Evolutionary conservation across 2,329 filamentous ascomycete species (phyloP).

Genomic region (Scytalidium sp.): DNA sequence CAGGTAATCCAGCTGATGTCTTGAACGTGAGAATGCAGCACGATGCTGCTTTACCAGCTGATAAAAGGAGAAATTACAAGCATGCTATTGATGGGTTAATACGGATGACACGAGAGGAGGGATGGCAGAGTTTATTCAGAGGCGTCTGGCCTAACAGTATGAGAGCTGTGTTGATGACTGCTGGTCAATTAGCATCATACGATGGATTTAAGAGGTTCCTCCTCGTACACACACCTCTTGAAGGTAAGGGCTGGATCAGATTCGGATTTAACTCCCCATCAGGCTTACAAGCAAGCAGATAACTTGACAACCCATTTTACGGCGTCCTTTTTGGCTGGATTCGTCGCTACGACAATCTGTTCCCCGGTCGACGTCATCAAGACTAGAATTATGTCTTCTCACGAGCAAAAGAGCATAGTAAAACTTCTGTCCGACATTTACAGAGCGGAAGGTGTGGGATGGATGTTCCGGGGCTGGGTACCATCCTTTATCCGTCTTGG

Average conservation of each 20-base stretch:
- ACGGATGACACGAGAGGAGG: slow-evolving; percentile 86
- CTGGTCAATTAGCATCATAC: slow-evolving; percentile 79
- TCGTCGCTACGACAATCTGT: slow-evolving; percentile 81
- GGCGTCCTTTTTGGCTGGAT: slow-evolving; percentile 73
- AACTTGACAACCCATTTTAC: slow-evolving; percentile 75
- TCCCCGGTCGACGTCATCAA: slow-evolving; percentile 88
- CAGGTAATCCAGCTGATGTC: slow-evolving; percentile 92
- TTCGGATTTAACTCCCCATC: too few species aligned
- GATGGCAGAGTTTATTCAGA: slow-evolving; percentile 71
- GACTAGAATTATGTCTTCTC: slow-evolving; percentile 78
- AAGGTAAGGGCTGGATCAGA: slow-evolving; percentile 11
- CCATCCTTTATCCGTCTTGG: slow-evolving; percentile 68
- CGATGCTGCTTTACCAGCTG: slow-evolving; percentile 71
- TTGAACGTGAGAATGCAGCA: slow-evolving; percentile 99
- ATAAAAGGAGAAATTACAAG: slow-evolving; percentile 80
- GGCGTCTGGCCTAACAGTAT: slow-evolving; percentile 82
- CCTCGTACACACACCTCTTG: slow-evolving; percentile 61
- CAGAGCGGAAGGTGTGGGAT: slow-evolving; percentile 66
- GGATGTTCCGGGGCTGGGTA: slow-evolving; percentile 91
- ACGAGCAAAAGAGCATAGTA: slow-evolving; percentile 51
- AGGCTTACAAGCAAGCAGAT: slow-evolving; percentile 37
- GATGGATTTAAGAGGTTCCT: slow-evolving; percentile 75
- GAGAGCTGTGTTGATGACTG: slow-evolving; percentile 84
- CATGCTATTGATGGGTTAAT: slow-evolving; percentile 83
- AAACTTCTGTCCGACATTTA: slow-evolving; percentile 65